Percentiles rank a stretch among this genome's conserved stretches.
Conservation (phyloP, 1,284 basidiomycete species). For the Melanopsichium pennsylvanicum region DNA sequence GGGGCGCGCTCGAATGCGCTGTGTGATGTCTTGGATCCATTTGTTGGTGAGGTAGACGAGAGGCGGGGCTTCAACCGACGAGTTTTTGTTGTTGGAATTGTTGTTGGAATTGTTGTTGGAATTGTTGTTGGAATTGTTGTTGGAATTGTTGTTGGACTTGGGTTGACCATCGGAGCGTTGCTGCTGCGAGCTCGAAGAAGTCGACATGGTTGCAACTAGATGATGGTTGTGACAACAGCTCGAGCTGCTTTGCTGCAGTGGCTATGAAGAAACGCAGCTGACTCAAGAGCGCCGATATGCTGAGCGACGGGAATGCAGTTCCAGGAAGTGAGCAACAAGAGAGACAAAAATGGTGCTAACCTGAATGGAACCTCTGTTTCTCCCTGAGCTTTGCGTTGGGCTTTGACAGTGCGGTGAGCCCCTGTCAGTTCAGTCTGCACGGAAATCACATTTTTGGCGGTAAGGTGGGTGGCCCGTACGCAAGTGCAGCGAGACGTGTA, state of each 20-base stretch:
- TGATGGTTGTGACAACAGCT: too few relatives aligned
- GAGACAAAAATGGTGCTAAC: too few relatives aligned
- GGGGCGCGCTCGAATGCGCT: conserved; percentile 85
- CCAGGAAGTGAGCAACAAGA: too few relatives aligned
- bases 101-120: conserved; percentile 7
- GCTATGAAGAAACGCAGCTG: too few relatives aligned
- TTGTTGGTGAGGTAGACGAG: conserved; percentile 84
- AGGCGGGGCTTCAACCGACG: conserved; percentile 66
- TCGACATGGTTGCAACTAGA: conserved; percentile 22
- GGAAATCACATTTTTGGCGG: neutral
- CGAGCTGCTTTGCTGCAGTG: too few relatives aligned
- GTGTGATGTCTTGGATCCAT: conserved; percentile 85
- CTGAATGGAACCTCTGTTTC: too few relatives aligned
- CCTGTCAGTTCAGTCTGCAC: neutral
- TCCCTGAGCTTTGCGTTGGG: too few relatives aligned
- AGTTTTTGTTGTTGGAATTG: conserved; percentile 20
- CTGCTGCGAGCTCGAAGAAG: conserved; percentile 22
- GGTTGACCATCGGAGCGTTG: too few relatives aligned
- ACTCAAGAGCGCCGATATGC: too few relatives aligned
- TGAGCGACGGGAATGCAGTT: neutral
- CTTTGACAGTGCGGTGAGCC: too few relatives aligned
- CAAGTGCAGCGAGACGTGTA: too few relatives aligned
- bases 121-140: conserved; percentile 17
- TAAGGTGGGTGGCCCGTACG: conserved; percentile 32
- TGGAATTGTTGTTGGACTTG: neutral